These are phyloP conservation scores for Corynespora cassiicola DNA, from an alignment of 2,329 filamentous ascomycete genomes.

Conservation along the genomic window DNA sequence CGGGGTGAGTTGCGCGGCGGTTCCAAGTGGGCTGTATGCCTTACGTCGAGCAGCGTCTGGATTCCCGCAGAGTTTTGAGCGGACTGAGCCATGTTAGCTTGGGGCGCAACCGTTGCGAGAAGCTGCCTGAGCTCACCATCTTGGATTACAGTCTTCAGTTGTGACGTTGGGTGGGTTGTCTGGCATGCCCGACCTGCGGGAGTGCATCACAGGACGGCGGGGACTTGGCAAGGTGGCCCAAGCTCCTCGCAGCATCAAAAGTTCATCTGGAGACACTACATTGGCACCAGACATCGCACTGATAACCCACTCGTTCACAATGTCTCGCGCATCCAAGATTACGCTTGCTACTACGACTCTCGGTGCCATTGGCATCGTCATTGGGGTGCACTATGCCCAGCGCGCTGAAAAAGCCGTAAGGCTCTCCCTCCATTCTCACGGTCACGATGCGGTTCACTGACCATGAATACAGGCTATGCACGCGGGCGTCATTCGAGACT, in stretches of 20 bases:
- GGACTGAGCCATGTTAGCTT: constrained; percentile 66
- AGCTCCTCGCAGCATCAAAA: constrained; percentile 33
- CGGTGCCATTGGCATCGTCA: constrained; percentile 77
- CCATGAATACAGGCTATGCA: constrained; percentile 90
- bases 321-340: constrained; percentile 90
- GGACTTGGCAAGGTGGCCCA: constrained; percentile 36
- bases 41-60: constrained; percentile 97
- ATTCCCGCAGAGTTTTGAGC: constrained; percentile 99
- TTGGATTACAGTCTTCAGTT: constrained; percentile 17
- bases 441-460: no score
- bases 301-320: constrained; percentile 46
- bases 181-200: no score
- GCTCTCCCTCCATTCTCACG: constrained; percentile 22
- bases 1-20: constrained; percentile 44
- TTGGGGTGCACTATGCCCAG: constrained; percentile 90
- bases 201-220: constrained; percentile 24
- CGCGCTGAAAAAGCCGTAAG: constrained; percentile 80
- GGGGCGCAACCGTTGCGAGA: not conserved
- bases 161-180: constrained; percentile 18
- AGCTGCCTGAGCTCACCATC: constrained; percentile 36
- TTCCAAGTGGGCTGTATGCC: constrained; percentile 46
- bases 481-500: constrained; percentile 88
- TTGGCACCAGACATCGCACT: constrained; percentile 7
- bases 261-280: constrained; percentile 9
- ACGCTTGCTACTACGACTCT: constrained; percentile 81